Conservation (phyloP, 805 yeast genomes). For the Candida suzukii region DNA sequence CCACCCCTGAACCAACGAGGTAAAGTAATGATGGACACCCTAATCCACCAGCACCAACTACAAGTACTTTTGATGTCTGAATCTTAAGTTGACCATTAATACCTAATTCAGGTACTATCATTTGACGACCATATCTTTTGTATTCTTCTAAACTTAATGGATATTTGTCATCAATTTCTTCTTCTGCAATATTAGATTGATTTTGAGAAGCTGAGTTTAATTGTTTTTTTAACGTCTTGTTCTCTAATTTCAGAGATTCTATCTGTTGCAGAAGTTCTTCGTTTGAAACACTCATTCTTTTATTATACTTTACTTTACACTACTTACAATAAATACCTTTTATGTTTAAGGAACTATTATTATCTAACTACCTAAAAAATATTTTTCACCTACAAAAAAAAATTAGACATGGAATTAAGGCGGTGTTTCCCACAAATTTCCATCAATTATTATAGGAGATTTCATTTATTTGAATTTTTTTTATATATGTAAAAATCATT, state of each 20-base stretch:
- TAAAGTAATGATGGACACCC: conserved; percentile 90
- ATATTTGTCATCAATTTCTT: conserved; percentile 1
- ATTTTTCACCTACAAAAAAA: too few species aligned
- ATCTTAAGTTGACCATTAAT: conserved; percentile 49
- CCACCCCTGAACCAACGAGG: conserved; percentile 83
- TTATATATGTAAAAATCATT: too few species aligned
- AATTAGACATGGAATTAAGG: too few species aligned
- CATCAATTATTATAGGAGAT: too few species aligned
- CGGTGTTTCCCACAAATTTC: too few species aligned
- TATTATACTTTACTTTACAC: not conserved
- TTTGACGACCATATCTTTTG: conserved; percentile 84
- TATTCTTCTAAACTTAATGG: conserved; percentile 56
- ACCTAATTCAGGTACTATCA: conserved; percentile 83
- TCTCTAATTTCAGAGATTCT: conserved; percentile 16
- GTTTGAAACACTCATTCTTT: not conserved
- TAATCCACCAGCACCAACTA: conserved; percentile 94
- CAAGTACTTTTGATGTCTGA: conserved; percentile 53
- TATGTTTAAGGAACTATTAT: too few species aligned
- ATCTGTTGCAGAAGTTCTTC: conserved; percentile 18
- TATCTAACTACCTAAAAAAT: too few species aligned
- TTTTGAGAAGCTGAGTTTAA: conserved; percentile 5
- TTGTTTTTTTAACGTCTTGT: not conserved
- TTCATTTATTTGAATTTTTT: too few species aligned
- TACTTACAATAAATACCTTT: not conserved
- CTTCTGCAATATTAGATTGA: conserved; percentile 4